Conservation (phyloP, 73 alveolate genomes). For the Breviolum minutum region DNA sequence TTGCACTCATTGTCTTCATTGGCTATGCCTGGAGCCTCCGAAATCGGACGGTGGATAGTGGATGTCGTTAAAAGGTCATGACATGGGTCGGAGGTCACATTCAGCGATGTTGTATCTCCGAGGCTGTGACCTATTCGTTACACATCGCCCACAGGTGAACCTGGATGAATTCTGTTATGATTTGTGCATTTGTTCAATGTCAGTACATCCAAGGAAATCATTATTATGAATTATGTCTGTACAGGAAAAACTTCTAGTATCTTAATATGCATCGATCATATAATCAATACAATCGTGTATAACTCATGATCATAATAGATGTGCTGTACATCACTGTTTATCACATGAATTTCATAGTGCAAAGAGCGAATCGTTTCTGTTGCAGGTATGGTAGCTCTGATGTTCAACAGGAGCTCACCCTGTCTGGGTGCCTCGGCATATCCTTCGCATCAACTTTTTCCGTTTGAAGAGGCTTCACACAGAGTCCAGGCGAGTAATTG, state of each 20-base stretch:
- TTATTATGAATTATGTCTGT: too few species aligned
- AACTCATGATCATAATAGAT: too few species aligned
- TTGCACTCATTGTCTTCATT: conserved; percentile 81
- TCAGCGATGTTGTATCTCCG: not conserved
- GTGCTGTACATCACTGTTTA: too few species aligned
- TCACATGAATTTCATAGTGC: too few species aligned
- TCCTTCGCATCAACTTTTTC: not conserved
- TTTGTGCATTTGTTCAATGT: too few species aligned
- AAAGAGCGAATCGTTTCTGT: too few species aligned
- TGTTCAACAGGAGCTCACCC: conserved; percentile 33
- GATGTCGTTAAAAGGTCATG: not conserved
- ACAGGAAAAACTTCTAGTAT: not conserved
- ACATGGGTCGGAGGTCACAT: not conserved
- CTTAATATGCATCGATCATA: too few species aligned
- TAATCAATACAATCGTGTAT: too few species aligned
- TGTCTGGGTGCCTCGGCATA: conserved; percentile 21
- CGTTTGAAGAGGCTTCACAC: not conserved
- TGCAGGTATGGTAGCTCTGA: conserved; percentile 90
- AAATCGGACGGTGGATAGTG: not conserved
- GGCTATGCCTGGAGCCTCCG: conserved; percentile 14
- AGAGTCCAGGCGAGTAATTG: too few species aligned
- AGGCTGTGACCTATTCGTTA: conserved; percentile 90
- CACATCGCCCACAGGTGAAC: conserved; percentile 85
- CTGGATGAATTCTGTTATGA: not conserved
- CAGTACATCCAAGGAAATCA: too few species aligned